A percentile compares a stretch with the other conserved stretches of the same genome.
Conservation (phyloP, 2,329 filamentous ascomycete species). For the Nigrograna mackinnonii region DNA sequence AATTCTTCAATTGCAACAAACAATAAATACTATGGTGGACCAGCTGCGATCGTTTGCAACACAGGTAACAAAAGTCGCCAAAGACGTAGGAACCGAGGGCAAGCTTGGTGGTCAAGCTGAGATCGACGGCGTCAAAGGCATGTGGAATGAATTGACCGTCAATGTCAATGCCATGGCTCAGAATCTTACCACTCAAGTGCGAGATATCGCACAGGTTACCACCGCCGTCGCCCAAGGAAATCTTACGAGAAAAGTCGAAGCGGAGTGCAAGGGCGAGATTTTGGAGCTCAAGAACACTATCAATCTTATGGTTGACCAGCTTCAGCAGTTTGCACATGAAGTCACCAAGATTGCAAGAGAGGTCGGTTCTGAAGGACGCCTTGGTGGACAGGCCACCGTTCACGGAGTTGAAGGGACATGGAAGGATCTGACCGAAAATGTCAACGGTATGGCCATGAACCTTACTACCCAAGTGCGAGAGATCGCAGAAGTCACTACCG, state of each 20-base stretch:
- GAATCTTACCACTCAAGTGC: constrained; percentile 57
- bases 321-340: constrained; percentile 57
- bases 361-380: constrained; percentile 55
- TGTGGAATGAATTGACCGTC: constrained; percentile 67
- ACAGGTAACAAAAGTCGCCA: constrained; percentile 66
- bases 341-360: constrained; percentile 57
- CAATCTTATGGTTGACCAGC: constrained; percentile 57
- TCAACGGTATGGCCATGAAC: constrained; percentile 58
- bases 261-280: constrained; percentile 57
- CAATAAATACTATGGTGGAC: constrained; percentile 72
- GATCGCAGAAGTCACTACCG: constrained; percentile 57
- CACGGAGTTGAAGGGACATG: constrained; percentile 58
- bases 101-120: constrained; percentile 66
- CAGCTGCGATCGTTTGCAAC: constrained; percentile 68
- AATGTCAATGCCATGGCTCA: constrained; percentile 59
- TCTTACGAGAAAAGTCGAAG: constrained; percentile 55
- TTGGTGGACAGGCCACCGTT: constrained; percentile 56
- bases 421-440: constrained; percentile 58
- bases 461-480: constrained; percentile 56
- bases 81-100: constrained; percentile 67
- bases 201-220: constrained; percentile 57
- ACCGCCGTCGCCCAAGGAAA: constrained; percentile 57
- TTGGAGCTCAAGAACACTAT: constrained; percentile 56
- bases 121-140: constrained; percentile 67
- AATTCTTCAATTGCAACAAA: constrained; percentile 93